phyloP scores from a whole-genome alignment of 208 protist species.

The Acanthamoeba healyi region DNA sequence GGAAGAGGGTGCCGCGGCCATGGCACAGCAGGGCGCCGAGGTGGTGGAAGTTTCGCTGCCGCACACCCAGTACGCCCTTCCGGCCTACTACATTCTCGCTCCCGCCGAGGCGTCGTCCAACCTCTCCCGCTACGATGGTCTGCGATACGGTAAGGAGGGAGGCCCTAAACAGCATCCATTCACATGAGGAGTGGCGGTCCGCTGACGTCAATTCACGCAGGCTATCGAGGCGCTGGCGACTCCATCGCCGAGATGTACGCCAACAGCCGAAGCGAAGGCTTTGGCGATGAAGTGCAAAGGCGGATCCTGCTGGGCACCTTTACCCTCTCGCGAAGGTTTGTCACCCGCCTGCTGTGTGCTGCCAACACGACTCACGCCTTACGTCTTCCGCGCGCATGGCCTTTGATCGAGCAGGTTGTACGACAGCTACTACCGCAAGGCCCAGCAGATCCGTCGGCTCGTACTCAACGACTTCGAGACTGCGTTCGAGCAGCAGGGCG shows the following conservation, averaged over 20 bases:
- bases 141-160: conserved; percentile 84
- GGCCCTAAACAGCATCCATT: not conserved
- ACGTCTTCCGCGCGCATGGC: not conserved
- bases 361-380: too few species aligned
- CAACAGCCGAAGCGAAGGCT: conserved; percentile 64
- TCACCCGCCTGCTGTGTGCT: too few species aligned
- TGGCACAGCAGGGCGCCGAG: conserved; percentile 77
- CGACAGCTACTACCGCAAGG: conserved; percentile 77
- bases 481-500: not conserved
- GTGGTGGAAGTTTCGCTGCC: conserved; percentile 81
- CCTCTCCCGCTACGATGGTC: conserved; percentile 85
- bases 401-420: conserved; percentile 34
- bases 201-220: too few species aligned
- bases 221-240: conserved; percentile 41
- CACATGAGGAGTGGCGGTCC: too few species aligned
- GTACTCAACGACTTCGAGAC: conserved; percentile 65
- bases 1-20: conserved; percentile 67
- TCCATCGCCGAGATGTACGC: conserved; percentile 58
- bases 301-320: conserved; percentile 72
- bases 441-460: conserved; percentile 61
- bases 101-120: conserved; percentile 87
- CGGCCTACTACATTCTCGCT: conserved; percentile 86
- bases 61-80: conserved; percentile 81
- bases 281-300: conserved; percentile 73
- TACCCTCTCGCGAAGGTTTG: conserved; percentile 58